A percentile compares a stretch with the other conserved stretches of the same genome.
phyloP scores from a whole-genome alignment of 345 rosid genomes.

The Citrus cavaleriei region DNA sequence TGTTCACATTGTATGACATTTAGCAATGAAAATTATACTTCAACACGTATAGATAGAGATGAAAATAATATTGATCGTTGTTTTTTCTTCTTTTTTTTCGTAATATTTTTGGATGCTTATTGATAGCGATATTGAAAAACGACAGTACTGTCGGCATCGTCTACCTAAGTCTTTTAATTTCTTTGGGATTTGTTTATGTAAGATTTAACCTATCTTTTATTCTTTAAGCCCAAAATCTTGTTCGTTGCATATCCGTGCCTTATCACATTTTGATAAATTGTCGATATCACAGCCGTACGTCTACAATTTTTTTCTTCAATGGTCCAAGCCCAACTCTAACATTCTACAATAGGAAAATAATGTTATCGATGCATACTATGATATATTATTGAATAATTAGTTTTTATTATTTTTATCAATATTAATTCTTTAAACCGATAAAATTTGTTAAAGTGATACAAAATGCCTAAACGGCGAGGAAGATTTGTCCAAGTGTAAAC shows the following conservation, averaged over 20 bases:
- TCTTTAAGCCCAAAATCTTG: background rate
- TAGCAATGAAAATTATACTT: slow-evolving; percentile 7
- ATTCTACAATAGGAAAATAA: no score
- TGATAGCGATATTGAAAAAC: background rate
- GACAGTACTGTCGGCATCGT: background rate
- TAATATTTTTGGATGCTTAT: background rate
- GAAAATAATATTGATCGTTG: background rate
- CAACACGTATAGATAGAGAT: background rate
- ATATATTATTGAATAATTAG: no score
- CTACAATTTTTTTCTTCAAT: background rate
- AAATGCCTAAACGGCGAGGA: no score
- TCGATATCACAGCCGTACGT: background rate
- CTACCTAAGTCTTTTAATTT: background rate
- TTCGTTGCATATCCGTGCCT: background rate
- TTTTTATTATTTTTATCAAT: no score
- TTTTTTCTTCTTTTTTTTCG: no score
- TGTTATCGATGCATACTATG: no score
- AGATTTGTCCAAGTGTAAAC: no score
- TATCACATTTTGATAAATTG: background rate
- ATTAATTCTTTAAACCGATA: no score
- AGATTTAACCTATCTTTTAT: background rate
- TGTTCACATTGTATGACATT: background rate
- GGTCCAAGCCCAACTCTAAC: no score
- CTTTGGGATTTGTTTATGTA: background rate
- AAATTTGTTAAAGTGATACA: no score